Conservation (phyloP, 1,284 basidiomycete species). For the Hemileia vastatrix region DNA sequence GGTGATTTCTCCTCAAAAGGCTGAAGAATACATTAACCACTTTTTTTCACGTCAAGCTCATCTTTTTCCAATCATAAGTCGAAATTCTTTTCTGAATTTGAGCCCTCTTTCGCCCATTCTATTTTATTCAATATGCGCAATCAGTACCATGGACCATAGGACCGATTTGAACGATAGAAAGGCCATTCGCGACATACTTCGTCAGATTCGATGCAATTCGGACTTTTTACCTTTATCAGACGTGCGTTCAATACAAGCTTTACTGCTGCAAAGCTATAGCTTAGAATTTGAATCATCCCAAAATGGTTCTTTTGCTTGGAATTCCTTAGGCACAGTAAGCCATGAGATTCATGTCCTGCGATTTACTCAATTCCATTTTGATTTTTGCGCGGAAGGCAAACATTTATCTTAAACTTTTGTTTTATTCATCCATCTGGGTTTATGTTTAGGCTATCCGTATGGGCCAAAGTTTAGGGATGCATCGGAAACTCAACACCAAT, state of each 20-base stretch:
- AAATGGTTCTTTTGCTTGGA: conserved; percentile 2
- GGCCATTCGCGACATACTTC: not conserved
- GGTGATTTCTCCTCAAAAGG: not conserved
- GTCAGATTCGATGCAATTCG: conserved; percentile 1
- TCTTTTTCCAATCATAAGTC: not conserved
- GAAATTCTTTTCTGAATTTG: not conserved
- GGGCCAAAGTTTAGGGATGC: conserved; percentile 86
- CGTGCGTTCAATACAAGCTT: conserved; percentile 1
- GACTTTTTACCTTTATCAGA: conserved; percentile 8
- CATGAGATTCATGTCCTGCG: not conserved
- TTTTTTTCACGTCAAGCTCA: not conserved
- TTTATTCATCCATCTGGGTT: not conserved
- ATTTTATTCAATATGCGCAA: conserved; percentile 1
- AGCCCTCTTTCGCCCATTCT: not conserved
- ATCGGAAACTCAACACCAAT: conserved; percentile 54
- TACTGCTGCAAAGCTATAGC: not conserved
- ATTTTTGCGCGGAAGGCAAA: not conserved
- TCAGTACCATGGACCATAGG: conserved; percentile 1
- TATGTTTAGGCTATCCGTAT: conserved; percentile 14
- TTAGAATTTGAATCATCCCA: conserved; percentile 13
- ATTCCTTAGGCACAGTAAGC: conserved; percentile 7
- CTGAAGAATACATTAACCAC: not conserved
- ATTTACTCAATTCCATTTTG: not conserved
- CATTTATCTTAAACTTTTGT: not conserved
- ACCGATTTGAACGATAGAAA: not conserved